A percentile compares a stretch with the other conserved stretches of the same genome.
These are phyloP conservation scores for Wickerhamomyces mucosus DNA, from an alignment of 805 yeast genomes.

Conservation along the genomic window DNA sequence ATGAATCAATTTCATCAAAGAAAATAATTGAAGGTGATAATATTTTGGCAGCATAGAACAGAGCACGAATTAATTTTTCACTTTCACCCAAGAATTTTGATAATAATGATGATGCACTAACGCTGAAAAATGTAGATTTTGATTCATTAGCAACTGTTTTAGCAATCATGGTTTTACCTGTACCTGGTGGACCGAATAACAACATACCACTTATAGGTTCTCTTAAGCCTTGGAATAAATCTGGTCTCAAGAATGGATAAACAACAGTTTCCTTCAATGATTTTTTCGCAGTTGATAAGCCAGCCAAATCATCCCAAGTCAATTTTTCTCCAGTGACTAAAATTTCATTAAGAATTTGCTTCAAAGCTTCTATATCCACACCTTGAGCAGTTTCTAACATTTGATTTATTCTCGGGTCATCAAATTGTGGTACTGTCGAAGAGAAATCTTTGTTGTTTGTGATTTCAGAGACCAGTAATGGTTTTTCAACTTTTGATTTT, in stretches of 20 bases:
- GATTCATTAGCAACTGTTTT: constrained; percentile 96
- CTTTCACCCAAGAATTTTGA: constrained; percentile 87
- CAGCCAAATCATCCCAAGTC: constrained; percentile 93
- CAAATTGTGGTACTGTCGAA: constrained; percentile 6
- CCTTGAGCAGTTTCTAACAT: constrained; percentile 38
- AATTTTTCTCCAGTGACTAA: constrained; percentile 87
- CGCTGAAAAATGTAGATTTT: constrained; percentile 83
- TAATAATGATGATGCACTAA: constrained; percentile 82
- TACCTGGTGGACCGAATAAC: constrained; percentile 97
- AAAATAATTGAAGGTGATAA: constrained; percentile 90
- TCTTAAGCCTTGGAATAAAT: constrained; percentile 78
- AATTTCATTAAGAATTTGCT: constrained; percentile 80
- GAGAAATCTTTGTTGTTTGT: constrained; percentile 5
- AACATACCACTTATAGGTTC: constrained; percentile 97
- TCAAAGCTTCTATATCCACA: constrained; percentile 70
- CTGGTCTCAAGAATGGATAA: constrained; percentile 91
- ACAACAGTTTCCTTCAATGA: constrained; percentile 92
- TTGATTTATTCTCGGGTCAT: constrained; percentile 16
- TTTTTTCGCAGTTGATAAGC: constrained; percentile 78
- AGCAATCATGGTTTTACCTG: constrained; percentile 96
- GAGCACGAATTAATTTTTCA: constrained; percentile 84
- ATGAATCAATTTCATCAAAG: constrained; percentile 92
- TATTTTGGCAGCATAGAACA: constrained; percentile 75
- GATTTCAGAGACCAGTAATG: too few relatives aligned
- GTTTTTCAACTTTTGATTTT: background rate